Percentiles rank a stretch among this genome's conserved stretches.
Conservation (phyloP, 2,329 filamentous ascomycete genomes). For the Ophioceras dolichostomum region DNA sequence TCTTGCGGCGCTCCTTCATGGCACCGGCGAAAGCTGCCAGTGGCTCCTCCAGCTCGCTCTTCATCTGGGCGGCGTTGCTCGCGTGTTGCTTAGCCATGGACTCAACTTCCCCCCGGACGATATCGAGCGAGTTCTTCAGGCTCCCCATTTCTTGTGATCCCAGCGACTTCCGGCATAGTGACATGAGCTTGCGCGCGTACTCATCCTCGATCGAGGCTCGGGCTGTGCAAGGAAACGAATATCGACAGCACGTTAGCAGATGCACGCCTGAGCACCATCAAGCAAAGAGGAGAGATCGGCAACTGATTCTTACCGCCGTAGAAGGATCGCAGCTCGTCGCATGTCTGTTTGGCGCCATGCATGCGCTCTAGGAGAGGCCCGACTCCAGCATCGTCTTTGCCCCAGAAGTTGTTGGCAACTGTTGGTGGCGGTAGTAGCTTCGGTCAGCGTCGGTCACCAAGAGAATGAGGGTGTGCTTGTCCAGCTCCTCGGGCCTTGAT, state of each 20-base stretch:
- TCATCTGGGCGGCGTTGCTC: conserved; percentile 86
- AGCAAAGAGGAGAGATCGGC: too few species aligned
- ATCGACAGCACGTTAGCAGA: conserved; percentile 1
- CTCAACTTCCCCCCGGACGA: conserved; percentile 79
- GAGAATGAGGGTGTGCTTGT: too few species aligned
- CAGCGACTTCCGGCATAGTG: conserved; percentile 75
- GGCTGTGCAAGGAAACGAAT: conserved; percentile 36
- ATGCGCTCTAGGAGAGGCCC: conserved; percentile 85
- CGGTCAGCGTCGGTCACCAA: neutral
- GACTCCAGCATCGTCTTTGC: conserved; percentile 95
- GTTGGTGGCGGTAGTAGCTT: neutral
- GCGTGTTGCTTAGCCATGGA: conserved; percentile 90
- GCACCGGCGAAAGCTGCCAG: conserved; percentile 82
- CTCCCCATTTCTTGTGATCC: conserved; percentile 81
- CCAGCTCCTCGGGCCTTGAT: too few species aligned
- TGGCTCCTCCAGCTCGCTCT: conserved; percentile 87
- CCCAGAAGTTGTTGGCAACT: conserved; percentile 99
- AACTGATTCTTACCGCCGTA: conserved; percentile 70
- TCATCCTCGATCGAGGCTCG: conserved; percentile 94
- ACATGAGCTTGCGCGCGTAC: conserved; percentile 80
- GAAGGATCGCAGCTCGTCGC: conserved; percentile 86
- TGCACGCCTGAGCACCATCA: too few species aligned
- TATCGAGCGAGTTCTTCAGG: conserved; percentile 73
- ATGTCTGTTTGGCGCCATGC: conserved; percentile 86
- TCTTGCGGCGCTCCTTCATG: conserved; percentile 94